Evolutionary conservation across 495 filamentous ascomycete genomes (phyloP).

Genomic region (Paragyromitra xinjiangensis): DNA sequence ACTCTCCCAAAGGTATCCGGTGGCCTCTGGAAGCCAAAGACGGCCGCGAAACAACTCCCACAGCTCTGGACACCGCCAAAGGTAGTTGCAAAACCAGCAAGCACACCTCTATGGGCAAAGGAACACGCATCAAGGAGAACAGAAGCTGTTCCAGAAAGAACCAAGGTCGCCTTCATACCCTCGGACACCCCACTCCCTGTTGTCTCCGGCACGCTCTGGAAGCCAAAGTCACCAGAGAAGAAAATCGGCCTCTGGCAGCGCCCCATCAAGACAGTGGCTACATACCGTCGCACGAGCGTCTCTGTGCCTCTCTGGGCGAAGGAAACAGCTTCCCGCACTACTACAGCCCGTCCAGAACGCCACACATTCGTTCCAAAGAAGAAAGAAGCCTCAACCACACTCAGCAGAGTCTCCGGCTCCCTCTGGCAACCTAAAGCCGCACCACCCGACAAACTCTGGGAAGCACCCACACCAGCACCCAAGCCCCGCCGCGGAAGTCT

Average conservation of each 20-base stretch:
- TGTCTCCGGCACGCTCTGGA: conserved; percentile 50
- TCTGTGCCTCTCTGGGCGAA: conserved; percentile 47
- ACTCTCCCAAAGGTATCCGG: conserved; percentile 37
- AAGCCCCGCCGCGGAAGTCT: conserved; percentile 33
- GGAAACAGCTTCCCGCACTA: conserved; percentile 49
- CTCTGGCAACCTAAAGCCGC: conserved; percentile 45
- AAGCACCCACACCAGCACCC: conserved; percentile 3
- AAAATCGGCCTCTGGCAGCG: conserved; percentile 40
- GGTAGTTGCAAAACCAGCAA: conserved; percentile 10
- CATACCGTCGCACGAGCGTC: neutral
- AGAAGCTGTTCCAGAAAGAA: conserved; percentile 39
- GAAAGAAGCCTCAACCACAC: conserved; percentile 18
- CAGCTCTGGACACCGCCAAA: conserved; percentile 41
- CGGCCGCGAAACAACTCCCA: conserved; percentile 8
- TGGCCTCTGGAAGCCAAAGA: conserved; percentile 40
- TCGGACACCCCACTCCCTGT: conserved; percentile 39
- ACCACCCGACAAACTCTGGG: conserved; percentile 42
- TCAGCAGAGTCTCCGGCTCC: conserved; percentile 37
- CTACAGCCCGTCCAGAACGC: conserved; percentile 45
- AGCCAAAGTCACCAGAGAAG: conserved; percentile 24
- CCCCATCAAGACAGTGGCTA: conserved; percentile 33
- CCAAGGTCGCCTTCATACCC: conserved; percentile 35
- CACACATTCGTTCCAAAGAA: conserved; percentile 39
- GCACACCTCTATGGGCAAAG: conserved; percentile 32
- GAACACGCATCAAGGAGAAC: conserved; percentile 45